Conservation (phyloP, 2,329 filamentous ascomycete species). For the Aspergillus candidus region DNA sequence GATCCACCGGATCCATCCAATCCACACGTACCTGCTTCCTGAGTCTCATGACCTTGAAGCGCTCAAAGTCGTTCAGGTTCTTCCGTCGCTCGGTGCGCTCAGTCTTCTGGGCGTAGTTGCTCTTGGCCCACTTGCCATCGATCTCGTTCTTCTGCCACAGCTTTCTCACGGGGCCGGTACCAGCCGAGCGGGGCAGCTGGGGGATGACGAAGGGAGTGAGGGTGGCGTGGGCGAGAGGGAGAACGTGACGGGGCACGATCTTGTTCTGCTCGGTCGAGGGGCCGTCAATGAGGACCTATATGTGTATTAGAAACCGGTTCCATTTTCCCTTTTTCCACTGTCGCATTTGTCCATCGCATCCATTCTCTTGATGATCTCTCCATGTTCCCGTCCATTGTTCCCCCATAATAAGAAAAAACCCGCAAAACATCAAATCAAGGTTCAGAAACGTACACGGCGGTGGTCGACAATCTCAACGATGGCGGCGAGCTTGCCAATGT, state of each 20-base stretch:
- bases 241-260: conserved; percentile 78
- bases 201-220: conserved; percentile 85
- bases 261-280: conserved; percentile 74
- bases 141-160: conserved; percentile 87
- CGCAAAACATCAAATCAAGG: neutral
- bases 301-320: conserved; percentile 16
- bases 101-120: conserved; percentile 91
- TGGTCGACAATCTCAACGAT: conserved; percentile 99
- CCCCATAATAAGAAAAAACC: no score
- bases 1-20: no score
- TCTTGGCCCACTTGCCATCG: conserved; percentile 87
- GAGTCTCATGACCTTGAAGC: conserved; percentile 99
- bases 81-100: conserved; percentile 79
- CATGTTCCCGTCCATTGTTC: no score
- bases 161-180: conserved; percentile 76
- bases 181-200: conserved; percentile 77
- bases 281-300: conserved; percentile 90
- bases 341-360: neutral
- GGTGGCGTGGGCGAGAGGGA: conserved; percentile 74
- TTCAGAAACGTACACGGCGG: conserved; percentile 82
- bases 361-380: no score
- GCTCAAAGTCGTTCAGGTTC: conserved; percentile 94
- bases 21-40: conserved; percentile 81
- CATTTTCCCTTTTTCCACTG: conserved; percentile 3
- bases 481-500: conserved; percentile 77